phyloP scores from a whole-genome alignment of 169 alveolate genomes.

The Perkinsus marinus region DNA sequence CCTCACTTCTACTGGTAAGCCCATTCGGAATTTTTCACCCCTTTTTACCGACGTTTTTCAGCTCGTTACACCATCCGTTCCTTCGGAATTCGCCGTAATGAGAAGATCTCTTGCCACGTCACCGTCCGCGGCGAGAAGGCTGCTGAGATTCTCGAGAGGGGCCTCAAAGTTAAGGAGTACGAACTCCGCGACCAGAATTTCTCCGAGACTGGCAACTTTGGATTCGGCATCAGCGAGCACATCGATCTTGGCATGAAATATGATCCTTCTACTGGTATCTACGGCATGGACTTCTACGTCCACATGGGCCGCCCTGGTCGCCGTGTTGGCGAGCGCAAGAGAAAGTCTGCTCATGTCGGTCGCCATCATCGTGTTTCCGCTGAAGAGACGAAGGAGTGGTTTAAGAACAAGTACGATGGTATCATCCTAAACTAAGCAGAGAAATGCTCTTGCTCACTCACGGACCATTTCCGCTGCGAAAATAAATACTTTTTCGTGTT shows the following conservation, averaged over 20 bases:
- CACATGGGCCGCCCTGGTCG: conserved; percentile 95
- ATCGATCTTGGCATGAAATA: conserved; percentile 97
- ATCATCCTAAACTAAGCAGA: conserved; percentile 63
- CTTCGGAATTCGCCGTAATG: conserved; percentile 95
- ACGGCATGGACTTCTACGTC: conserved; percentile 99
- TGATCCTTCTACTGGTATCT: conserved; percentile 98
- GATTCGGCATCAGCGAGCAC: conserved; percentile 99
- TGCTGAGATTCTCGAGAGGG: conserved; percentile 91
- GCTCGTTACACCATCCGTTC: conserved; percentile 86
- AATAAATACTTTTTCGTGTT: not conserved
- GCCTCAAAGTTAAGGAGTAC: conserved; percentile 97
- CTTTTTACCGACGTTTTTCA: not conserved
- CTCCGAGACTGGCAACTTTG: conserved; percentile 96
- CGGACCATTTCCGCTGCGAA: not conserved
- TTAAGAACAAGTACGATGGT: conserved; percentile 93
- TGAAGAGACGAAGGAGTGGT: conserved; percentile 93
- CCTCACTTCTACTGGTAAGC: conserved; percentile 81
- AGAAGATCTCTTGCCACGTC: conserved; percentile 94
- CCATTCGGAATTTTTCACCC: not conserved
- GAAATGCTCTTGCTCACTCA: too few relatives aligned
- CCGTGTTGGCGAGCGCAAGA: conserved; percentile 88
- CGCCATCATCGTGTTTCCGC: conserved; percentile 82
- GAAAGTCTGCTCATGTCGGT: conserved; percentile 78
- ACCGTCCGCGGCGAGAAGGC: conserved; percentile 99
- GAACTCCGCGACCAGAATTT: conserved; percentile 90